Evolutionary conservation across 768 basidiomycete genomes (phyloP), one percentile per base, ranked within the genome.

Genomic region (Tulasnella sp.): DNA sequence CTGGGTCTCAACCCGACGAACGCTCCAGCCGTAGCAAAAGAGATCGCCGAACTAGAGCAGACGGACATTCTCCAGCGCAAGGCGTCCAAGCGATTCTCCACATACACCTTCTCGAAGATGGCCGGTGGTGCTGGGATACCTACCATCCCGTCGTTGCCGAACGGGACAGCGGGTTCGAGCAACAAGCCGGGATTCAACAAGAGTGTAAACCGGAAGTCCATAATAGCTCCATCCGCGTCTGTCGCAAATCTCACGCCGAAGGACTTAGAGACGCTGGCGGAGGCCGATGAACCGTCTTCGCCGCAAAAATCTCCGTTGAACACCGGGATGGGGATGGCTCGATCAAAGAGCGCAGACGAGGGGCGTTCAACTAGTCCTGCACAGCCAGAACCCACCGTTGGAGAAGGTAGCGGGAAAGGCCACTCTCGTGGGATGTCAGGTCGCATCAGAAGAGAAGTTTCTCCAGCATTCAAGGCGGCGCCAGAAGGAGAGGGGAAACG

Each of bases 41-140:
- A 89, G 4, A 78, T 98, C 9, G 91, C 89, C 5, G 92, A 92
- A 7, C 76, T 99, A 48, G 86, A 93, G 71, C 83, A 85, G 66
- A 83, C 80, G 52, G 92, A 93, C 64, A 78, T 82, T 0, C 78
- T 98, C 41, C 90, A 92, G 65, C 81, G 94, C 21, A 78, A 94
- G 48, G 94, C 94, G 17, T 92, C 89, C 21, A 97, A 97, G 68
- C 87, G 96, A 0, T 98, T 92, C 72, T 96, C 92, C 44, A 84
- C 84, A 1, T 98, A 94, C 69, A 89, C 92, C 63, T 87, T 97
- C 66, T 83, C 86, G 49, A 93, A 93, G 73, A 93, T 98, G 85
- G 48, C 90, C 2, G 79, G 66, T 73, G 80, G 24, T 76, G 49
- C 57, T 2, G 54, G 41, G 8, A 5, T 59, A 30, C 22, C 25